These are phyloP conservation scores for Saccharomycopsis sp. DNA, from an alignment of 805 yeast species.

Conservation along the genomic window DNA sequence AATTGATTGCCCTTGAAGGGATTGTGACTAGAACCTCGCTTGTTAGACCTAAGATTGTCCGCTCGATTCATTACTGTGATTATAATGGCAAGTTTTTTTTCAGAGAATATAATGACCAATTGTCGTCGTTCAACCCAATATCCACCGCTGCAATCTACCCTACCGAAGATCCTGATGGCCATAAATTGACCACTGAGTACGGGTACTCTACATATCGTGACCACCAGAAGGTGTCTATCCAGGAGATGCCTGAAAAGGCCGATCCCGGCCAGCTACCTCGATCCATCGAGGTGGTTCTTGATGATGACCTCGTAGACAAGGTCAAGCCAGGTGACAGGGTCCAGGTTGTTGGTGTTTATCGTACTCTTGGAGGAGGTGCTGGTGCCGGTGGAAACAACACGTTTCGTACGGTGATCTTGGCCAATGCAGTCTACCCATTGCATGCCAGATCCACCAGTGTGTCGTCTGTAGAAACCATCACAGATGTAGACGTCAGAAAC, in stretches of 20 bases:
- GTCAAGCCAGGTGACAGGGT: slow-evolving; percentile 96
- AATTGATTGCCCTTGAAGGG: slow-evolving; percentile 85
- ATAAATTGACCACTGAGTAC: slow-evolving; percentile 82
- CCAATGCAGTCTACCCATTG: slow-evolving; percentile 82
- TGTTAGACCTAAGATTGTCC: slow-evolving; percentile 84
- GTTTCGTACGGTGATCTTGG: slow-evolving; percentile 77
- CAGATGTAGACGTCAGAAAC: slow-evolving; percentile 79
- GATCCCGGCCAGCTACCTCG: slow-evolving; percentile 98
- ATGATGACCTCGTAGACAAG: slow-evolving; percentile 87
- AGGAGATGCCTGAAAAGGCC: slow-evolving; percentile 96
- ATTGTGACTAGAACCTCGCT: slow-evolving; percentile 91
- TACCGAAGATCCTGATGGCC: slow-evolving; percentile 86
- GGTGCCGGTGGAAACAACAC: slow-evolving; percentile 44
- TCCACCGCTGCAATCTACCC: slow-evolving; percentile 84
- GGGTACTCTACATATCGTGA: slow-evolving; percentile 90
- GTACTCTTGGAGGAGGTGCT: slow-evolving; percentile 78
- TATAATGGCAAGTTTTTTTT: slow-evolving; percentile 78
- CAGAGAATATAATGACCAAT: slow-evolving; percentile 87
- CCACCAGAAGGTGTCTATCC: slow-evolving; percentile 88
- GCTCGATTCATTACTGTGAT: slow-evolving; percentile 91
- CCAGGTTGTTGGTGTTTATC: slow-evolving; percentile 88
- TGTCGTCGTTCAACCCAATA: slow-evolving; percentile 82
- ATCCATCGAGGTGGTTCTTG: slow-evolving; percentile 84
- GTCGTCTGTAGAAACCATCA: slow-evolving; percentile 57
- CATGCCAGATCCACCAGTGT: slow-evolving; percentile 87